Base-by-base conservation (phyloP, 1,139 yeast species). In the Chernovozyma aurita region DNA sequence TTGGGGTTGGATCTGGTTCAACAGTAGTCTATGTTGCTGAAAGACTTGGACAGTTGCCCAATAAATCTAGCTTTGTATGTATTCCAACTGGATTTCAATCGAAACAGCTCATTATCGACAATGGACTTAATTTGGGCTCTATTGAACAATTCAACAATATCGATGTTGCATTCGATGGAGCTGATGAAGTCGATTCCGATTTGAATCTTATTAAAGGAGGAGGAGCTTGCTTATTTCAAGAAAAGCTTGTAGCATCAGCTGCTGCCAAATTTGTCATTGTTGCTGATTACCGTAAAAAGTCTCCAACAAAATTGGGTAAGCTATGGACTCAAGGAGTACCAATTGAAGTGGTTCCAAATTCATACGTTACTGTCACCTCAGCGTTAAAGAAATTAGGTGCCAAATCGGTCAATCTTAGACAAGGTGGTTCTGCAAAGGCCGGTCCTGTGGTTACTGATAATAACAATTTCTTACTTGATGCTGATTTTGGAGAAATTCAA, bases 401-500 rank as follows among this genome's bases (percentile, higher is more conserved):
- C 20, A 61, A 65, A 37, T 63, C 60, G 5, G 83, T 86, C 18
- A 64, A 57, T 4, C 75, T 94, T 50, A 78, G 99, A 61, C 81
- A 82, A 49, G 98, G 97, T 33, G 90, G 87, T 14, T 67, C 80
- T 38, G 88, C 95, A 27, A 94, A 94, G 63, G 98, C 98, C 4
- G 99, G 99, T 15, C 98, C 98, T 7, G 83, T 88, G n/a, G 85
- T 94, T 42, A 90, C 98, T 28, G 99, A 94, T 59, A 94, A 94
- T 64, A 88, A 90, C 60, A 92, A 90, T 62, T 86, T 88, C 56
- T 74, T 94, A 45, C 76, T 94, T 42, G 99, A 94, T 62, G 95
- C 96, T 22, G 90, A 88, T 57, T 92, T 94, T 55, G 97, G 96
- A 24, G 75, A 73, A 39, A 78, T 94, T 37, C 57, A 64, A 18